Evolutionary conservation across 2,329 filamentous ascomycete genomes (phyloP).

Genomic region (Rhynchosporium graminicola): DNA sequence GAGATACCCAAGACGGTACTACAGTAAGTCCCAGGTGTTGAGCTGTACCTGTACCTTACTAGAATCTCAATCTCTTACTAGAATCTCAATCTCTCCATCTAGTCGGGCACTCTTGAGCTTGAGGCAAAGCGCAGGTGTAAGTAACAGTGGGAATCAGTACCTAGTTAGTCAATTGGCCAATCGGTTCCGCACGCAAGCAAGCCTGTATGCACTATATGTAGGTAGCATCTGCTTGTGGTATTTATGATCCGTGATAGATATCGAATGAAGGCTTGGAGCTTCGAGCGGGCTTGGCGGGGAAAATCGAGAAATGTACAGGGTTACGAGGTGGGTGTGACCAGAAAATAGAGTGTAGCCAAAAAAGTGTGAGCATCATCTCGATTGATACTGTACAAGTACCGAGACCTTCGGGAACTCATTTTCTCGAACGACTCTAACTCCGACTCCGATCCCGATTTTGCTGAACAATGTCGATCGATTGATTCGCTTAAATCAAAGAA

Average conservation of each 20-base stretch:
- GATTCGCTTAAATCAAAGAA: too few relatives aligned
- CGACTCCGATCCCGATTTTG: too few relatives aligned
- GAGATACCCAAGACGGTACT: too few relatives aligned
- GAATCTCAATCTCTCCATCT: too few relatives aligned
- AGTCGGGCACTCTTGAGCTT: not conserved
- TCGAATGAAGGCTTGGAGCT: slow-evolving; percentile 2
- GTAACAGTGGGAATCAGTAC: not conserved
- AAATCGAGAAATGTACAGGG: slow-evolving; percentile 5
- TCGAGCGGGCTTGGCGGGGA: not conserved
- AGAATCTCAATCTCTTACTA: too few relatives aligned
- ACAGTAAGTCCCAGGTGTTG: too few relatives aligned
- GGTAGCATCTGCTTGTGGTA: not conserved
- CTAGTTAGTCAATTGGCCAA: not conserved
- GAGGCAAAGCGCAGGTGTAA: not conserved
- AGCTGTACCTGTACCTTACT: too few relatives aligned
- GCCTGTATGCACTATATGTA: too few relatives aligned
- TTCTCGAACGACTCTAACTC: too few relatives aligned
- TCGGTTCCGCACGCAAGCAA: not conserved
- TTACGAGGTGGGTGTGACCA: not conserved
- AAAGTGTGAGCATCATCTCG: slow-evolving; percentile 16
- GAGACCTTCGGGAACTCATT: too few relatives aligned
- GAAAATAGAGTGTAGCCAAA: not conserved
- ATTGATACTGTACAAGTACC: not conserved
- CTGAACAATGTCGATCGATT: too few relatives aligned
- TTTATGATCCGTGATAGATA: not conserved